Evolutionary conservation across 306 rosid genomes (phyloP), one percentile per base, ranked within the genome.

Genomic region (Vachellia pachyceras): DNA sequence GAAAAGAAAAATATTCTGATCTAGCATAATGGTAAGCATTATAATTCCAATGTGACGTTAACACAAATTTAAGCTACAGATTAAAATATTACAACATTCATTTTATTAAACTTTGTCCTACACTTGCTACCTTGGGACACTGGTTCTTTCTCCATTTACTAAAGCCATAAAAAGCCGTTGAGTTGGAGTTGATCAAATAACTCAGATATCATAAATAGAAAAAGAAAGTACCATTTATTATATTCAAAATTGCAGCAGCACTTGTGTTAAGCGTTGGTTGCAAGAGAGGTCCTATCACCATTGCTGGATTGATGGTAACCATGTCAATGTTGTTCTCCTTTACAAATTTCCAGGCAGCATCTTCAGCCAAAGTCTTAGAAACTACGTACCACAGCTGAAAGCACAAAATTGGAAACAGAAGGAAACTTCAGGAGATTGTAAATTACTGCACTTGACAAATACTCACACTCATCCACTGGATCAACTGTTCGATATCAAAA

Each of bases 301-400:
- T 85, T 22, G 87, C 85, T n/a, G 94, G 94, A 76, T 88, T 88
- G 54, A 90, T 88, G 22, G 86, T 66, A 74, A 90, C 88, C 90
- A 88, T 69, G 85, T 90, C 92, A 58, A 90, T 79, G 45, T 89
- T 90, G 60, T 90, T 86, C 78, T 90, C 92, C 79, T 79, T 85
- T 5, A 70, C 87, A 77, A 90, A 88, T 75, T 88, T 88, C 94
- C 94, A 90, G 63, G 90, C 94, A 77, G 88, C 87, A 4, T 88
- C 90, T 84, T 90, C 94, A n/a, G 92, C 94, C 83, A 90, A 79
- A 65, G 92, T 90, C 85, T 90, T 90, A 35, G 94, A 90, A 77
- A 88, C 86, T 82, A 77, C 82, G 47, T 90, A 90, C 94, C 94
- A 90, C 20, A 79, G 44, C 94, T 90, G 86, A 63, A 83, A 73